Conservation (phyloP, 2,329 filamentous ascomycete genomes). For the Oidium heveae region DNA sequence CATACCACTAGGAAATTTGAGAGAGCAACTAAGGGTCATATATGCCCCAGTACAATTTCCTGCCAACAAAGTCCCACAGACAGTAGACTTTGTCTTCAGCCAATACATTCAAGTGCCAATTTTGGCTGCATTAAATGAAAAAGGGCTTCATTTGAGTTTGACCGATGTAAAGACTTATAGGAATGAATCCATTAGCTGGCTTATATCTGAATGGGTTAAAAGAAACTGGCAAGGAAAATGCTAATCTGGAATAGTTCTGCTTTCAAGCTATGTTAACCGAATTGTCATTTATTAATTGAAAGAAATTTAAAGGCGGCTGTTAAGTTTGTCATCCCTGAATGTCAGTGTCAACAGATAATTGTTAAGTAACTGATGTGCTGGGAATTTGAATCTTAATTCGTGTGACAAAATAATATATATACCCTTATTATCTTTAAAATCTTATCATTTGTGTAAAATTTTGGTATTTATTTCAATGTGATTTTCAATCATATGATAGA, state of each 20-base stretch:
- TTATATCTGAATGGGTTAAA: conserved; percentile 30
- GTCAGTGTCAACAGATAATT: no score
- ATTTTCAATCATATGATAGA: no score
- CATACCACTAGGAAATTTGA: conserved; percentile 44
- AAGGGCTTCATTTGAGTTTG: conserved; percentile 23
- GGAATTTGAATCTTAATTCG: no score
- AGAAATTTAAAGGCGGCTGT: no score
- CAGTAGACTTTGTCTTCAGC: conserved; percentile 70
- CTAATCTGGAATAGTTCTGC: conserved; percentile 1
- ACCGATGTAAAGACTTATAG: conserved; percentile 25
- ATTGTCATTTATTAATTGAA: no score
- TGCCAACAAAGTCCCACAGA: conserved; percentile 28
- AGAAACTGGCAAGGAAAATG: conserved; percentile 25
- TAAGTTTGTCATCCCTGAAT: no score
- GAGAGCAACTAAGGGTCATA: conserved; percentile 54
- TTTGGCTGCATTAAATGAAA: conserved; percentile 42
- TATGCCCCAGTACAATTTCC: conserved; percentile 43
- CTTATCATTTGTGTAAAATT: no score
- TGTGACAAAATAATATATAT: no score
- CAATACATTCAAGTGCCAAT: conserved; percentile 78
- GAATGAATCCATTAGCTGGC: conserved; percentile 27
- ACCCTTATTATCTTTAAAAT: no score
- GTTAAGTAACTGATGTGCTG: no score
- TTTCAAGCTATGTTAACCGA: no score
- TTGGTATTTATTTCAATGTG: no score